phyloP scores from a whole-genome alignment of 2,329 filamentous ascomycete species.

The Fusarium sublunatum region DNA sequence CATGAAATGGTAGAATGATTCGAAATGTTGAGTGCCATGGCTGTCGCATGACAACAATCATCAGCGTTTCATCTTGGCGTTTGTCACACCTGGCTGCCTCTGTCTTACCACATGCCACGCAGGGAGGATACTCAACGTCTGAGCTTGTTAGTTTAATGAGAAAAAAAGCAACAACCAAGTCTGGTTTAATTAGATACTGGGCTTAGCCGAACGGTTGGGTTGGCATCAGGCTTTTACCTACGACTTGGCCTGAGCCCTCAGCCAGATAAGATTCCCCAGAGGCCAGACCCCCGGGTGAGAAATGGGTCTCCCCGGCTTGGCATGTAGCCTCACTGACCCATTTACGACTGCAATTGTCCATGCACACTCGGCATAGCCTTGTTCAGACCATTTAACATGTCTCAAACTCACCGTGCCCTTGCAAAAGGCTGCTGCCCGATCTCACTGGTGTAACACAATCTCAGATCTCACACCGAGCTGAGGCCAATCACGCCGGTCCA shows the following conservation, averaged over 20 bases:
- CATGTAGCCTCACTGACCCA: constrained; percentile 32
- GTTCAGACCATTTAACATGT: not conserved
- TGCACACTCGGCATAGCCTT: constrained; percentile 4
- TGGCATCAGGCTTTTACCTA: constrained; percentile 24
- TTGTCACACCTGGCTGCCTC: constrained; percentile 13
- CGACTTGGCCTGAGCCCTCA: not conserved
- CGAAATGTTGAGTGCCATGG: constrained; percentile 6
- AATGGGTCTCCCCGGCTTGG: constrained; percentile 36
- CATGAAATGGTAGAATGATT: not conserved
- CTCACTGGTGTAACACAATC: constrained; percentile 38
- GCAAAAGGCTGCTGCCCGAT: constrained; percentile 46
- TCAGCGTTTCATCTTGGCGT: not conserved
- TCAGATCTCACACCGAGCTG: constrained; percentile 32
- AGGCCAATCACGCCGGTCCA: constrained; percentile 27
- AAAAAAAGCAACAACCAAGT: not conserved
- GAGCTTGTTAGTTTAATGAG: not conserved
- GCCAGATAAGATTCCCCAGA: not conserved
- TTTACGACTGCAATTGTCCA: constrained; percentile 24
- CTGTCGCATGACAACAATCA: not conserved
- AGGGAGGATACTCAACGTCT: not conserved
- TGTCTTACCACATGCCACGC: constrained; percentile 25
- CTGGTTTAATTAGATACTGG: constrained; percentile 44
- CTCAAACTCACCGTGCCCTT: constrained; percentile 14
- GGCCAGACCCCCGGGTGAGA: not conserved
- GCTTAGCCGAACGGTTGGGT: constrained; percentile 45